Percentiles rank a stretch among this genome's conserved stretches.
These are phyloP conservation scores for Stachybotrys elegans DNA, from an alignment of 2,329 filamentous ascomycete species.

Conservation along the genomic window DNA sequence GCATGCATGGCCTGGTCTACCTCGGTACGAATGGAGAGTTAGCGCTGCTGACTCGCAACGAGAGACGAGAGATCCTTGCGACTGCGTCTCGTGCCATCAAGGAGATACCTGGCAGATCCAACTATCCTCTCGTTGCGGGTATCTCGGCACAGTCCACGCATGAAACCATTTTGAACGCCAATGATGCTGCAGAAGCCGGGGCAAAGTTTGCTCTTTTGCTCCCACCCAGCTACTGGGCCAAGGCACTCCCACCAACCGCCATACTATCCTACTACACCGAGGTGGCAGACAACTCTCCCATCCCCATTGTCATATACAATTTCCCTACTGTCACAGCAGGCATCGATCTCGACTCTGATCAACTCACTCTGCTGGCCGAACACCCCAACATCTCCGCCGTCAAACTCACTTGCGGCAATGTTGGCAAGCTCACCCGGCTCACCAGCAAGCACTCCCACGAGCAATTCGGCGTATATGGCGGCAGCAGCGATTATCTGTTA, in stretches of 20 bases:
- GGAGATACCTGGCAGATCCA: constrained; percentile 21
- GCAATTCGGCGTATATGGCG: constrained; percentile 38
- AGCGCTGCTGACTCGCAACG: constrained; percentile 32
- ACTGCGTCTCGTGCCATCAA: constrained; percentile 31
- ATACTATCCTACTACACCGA: constrained; percentile 63
- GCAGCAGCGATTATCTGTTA: constrained; percentile 37
- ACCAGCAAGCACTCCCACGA: constrained; percentile 31
- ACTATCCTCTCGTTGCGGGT: constrained; percentile 39
- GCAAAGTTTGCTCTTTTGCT: constrained; percentile 71
- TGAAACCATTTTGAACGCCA: constrained; percentile 61
- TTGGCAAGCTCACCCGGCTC: constrained; percentile 60
- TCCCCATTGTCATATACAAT: constrained; percentile 66
- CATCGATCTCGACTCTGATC: constrained; percentile 59
- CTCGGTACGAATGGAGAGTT: constrained; percentile 43
- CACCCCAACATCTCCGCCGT: constrained; percentile 65
- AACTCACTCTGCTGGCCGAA: constrained; percentile 50
- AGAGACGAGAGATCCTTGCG: constrained; percentile 34
- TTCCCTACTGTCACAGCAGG: constrained; percentile 62
- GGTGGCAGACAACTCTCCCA: constrained; percentile 55
- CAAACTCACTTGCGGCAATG: constrained; percentile 65
- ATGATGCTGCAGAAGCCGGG: constrained; percentile 61
- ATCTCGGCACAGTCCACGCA: constrained; percentile 46
- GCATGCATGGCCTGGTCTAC: constrained; percentile 40
- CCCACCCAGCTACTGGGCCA: constrained; percentile 68
- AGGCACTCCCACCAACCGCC: constrained; percentile 40